These are phyloP conservation scores for Rhynchospora pubera DNA, from an alignment of 176 grass and related monocot species.

Conservation along the genomic window DNA sequence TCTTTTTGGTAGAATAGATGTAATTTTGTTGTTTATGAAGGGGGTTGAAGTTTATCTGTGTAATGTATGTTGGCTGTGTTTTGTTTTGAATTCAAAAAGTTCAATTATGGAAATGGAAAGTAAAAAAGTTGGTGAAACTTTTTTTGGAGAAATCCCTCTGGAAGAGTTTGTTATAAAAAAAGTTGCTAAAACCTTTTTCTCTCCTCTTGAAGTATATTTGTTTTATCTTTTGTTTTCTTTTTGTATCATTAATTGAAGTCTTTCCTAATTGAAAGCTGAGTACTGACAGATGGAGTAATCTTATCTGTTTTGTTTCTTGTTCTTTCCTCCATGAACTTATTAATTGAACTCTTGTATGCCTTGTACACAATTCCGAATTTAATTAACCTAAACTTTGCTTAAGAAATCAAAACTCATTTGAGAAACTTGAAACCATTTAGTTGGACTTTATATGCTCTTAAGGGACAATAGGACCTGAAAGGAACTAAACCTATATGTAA, in stretches of 20 bases:
- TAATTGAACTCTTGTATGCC: neutral
- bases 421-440: neutral
- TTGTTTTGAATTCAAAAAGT: slow-evolving; percentile 9
- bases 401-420: neutral
- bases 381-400: neutral
- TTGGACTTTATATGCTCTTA: neutral
- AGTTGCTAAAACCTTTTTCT: neutral
- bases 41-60: neutral
- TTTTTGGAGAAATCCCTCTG: neutral
- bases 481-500: neutral
- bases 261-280: neutral
- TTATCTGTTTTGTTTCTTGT: neutral
- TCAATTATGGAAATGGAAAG: slow-evolving; percentile 16
- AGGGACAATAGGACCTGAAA: neutral
- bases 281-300: neutral
- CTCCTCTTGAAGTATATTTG: neutral
- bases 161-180: neutral
- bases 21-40: slow-evolving; percentile 1
- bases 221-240: neutral
- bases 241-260: neutral
- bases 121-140: neutral
- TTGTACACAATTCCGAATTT: neutral
- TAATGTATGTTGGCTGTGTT: neutral
- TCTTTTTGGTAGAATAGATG: neutral
- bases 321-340: neutral